These are phyloP conservation scores for Gentiana straminea DNA, from an alignment of 257 asterid species.

Conservation along the genomic window DNA sequence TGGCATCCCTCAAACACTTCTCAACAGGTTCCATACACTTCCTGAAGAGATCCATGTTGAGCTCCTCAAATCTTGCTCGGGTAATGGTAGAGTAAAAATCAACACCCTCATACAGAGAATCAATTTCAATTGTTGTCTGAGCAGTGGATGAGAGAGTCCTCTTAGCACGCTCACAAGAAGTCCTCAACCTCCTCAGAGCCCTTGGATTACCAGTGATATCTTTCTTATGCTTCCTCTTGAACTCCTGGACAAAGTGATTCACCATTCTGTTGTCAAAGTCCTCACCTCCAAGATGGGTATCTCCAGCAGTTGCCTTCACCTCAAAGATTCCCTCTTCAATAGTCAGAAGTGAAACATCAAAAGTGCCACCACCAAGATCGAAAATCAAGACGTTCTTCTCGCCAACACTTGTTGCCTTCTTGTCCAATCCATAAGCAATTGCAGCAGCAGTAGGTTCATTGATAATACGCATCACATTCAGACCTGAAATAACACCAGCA, in stretches of 20 bases:
- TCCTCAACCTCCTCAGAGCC: background rate
- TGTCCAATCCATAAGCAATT: constrained; percentile 11
- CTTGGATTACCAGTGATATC: constrained; percentile 7
- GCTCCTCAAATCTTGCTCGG: constrained; percentile 14
- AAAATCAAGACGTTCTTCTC: no score
- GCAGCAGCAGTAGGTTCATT: constrained; percentile 13
- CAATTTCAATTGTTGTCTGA: no score
- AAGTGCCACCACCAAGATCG: background rate
- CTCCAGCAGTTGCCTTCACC: no score
- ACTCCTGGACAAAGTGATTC: constrained; percentile 10
- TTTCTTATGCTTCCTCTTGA: constrained; percentile 12
- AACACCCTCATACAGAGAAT: constrained; percentile 1
- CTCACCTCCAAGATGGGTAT: no score
- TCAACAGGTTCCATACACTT: constrained; percentile 26
- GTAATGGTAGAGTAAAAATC: constrained; percentile 13
- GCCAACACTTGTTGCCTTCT: background rate
- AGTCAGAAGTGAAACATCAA: constrained; percentile 12
- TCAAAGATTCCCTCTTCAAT: background rate
- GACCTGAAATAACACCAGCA: no score
- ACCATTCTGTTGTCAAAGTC: no score
- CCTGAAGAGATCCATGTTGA: constrained; percentile 26
- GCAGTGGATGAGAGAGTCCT: background rate
- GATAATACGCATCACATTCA: background rate
- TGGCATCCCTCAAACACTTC: constrained; percentile 25
- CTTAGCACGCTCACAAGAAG: constrained; percentile 1